Evolutionary conservation across 106 monocot genomes (phyloP), one percentile per base, ranked within the genome.

Genomic region (Dendrobium chrysotoxum): DNA sequence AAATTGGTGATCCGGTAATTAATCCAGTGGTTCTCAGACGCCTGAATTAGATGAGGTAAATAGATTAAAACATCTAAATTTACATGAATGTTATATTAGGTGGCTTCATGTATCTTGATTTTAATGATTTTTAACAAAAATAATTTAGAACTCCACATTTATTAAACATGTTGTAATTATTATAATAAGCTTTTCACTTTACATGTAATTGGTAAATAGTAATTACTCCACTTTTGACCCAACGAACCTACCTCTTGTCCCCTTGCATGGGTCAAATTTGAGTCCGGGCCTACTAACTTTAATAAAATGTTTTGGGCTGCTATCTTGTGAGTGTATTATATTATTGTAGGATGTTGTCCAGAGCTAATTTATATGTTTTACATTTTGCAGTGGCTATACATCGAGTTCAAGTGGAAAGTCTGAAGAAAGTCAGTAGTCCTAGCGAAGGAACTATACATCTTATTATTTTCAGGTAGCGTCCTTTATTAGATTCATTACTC

Each of bases 21-120:
- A 70, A 70, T 70, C 16, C 31, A 70, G 13, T 15, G 31, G 25
- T 35, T 70, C 4, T 70, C 70, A 70, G 35, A 31, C 13, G 13
- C 35, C 70, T 70, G 70, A 70, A 70, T 61, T n/a, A 70, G 35
- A 35, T 70, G 70, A 31, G 15, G 70, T 35, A 35, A 67, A 70
- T 70, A 70, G 28, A 70, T 70, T 70, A 1, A 70, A 70, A 6
- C 23, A 23, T 70, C 31, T 13, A 35, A 28, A 70, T 30, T 70
- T 70, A 3, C 15, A 35, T 30, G 31, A 30, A 31, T 70, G 25
- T 70, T 28, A 3, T 70, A 7, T 70, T 13, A 35, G 16, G 70
- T 12, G 67, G 67, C 28, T 67, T 67, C 67, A 25, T 28, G 7
- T 67, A 28, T 67, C 67, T 28, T 30, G 28, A 67, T 67, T 11